Conservation (phyloP, 2,329 filamentous ascomycete species). For the Stagonosporopsis chrysanthemi region DNA sequence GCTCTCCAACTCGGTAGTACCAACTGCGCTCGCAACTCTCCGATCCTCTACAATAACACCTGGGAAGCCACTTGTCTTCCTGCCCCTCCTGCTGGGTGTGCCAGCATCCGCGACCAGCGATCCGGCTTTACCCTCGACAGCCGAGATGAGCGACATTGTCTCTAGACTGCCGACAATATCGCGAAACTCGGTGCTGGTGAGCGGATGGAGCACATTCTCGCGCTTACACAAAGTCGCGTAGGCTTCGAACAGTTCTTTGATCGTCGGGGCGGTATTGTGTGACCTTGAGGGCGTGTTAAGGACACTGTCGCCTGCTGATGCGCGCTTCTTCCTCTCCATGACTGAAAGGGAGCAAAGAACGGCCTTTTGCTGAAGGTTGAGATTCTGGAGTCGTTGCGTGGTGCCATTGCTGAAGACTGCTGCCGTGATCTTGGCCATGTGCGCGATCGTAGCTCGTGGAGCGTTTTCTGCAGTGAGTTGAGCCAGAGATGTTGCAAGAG, state of each 20-base stretch:
- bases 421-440: slow-evolving; percentile 90
- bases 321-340: slow-evolving; percentile 77
- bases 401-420: slow-evolving; percentile 91
- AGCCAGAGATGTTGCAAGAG: slow-evolving; percentile 58
- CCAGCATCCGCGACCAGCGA: slow-evolving; percentile 67
- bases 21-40: slow-evolving; percentile 78
- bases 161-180: slow-evolving; percentile 92
- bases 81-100: slow-evolving; percentile 75
- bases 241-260: slow-evolving; percentile 83
- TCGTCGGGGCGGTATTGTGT: slow-evolving; percentile 71
- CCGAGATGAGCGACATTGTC: slow-evolving; percentile 79
- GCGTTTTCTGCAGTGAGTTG: slow-evolving; percentile 77
- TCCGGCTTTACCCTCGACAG: slow-evolving; percentile 74
- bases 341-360: slow-evolving; percentile 88
- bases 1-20: slow-evolving; percentile 78
- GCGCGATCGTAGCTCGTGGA: slow-evolving; percentile 85
- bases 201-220: slow-evolving; percentile 87
- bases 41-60: slow-evolving; percentile 72
- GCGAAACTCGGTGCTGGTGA: slow-evolving; percentile 90
- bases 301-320: slow-evolving; percentile 40
- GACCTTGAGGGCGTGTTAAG: slow-evolving; percentile 53
- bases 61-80: slow-evolving; percentile 53
- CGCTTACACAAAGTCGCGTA: slow-evolving; percentile 84
- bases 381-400: slow-evolving; percentile 79
- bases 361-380: slow-evolving; percentile 97